Conservation (phyloP, 495 filamentous ascomycete species). For the Podospora comata region DNA sequence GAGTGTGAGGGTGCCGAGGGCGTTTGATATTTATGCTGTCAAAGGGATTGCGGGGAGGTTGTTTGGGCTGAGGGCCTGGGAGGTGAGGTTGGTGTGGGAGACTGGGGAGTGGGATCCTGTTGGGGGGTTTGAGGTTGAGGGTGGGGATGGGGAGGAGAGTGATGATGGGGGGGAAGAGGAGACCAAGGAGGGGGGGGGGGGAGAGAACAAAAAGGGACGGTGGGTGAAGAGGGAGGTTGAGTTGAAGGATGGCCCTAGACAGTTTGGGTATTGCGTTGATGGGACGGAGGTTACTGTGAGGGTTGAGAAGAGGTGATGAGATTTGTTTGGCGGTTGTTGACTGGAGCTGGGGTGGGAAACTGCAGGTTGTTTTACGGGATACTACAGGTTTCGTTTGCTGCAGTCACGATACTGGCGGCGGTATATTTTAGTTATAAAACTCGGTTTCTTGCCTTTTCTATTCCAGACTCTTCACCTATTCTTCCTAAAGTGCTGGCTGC, state of each 20-base stretch:
- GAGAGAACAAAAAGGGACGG: constrained; percentile 37
- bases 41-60: constrained; percentile 71
- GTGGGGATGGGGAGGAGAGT: constrained; percentile 55
- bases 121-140: constrained; percentile 58
- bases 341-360: background rate
- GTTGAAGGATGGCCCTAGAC: constrained; percentile 73
- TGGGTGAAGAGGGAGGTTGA: constrained; percentile 76
- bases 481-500: background rate
- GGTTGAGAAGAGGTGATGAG: constrained; percentile 51
- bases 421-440: background rate
- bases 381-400: background rate
- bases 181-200: constrained; percentile 16
- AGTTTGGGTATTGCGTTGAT: constrained; percentile 80
- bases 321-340: background rate
- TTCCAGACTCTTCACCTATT: background rate
- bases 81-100: constrained; percentile 69
- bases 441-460: background rate
- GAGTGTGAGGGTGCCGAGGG: constrained; percentile 63
- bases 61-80: constrained; percentile 62
- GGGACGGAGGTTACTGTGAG: constrained; percentile 63
- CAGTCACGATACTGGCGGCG: background rate
- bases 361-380: background rate
- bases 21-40: constrained; percentile 74
- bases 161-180: constrained; percentile 34
- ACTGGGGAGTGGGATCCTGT: constrained; percentile 83